These are phyloP conservation scores for Fulvia fulva DNA, from an alignment of 2,329 filamentous ascomycete genomes.

Conservation along the genomic window DNA sequence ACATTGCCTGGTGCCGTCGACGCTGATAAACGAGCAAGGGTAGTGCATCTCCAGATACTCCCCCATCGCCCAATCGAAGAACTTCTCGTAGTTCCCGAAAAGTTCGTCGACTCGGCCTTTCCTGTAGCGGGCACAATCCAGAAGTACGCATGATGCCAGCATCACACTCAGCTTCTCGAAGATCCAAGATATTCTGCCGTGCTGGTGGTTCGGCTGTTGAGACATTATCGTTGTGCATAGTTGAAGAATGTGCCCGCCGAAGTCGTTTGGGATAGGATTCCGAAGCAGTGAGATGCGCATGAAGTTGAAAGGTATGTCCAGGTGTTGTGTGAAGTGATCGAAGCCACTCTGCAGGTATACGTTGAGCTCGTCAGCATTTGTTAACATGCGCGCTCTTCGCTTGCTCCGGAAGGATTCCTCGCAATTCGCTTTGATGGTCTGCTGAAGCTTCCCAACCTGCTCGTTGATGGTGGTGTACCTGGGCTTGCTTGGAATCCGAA, in stretches of 20 bases:
- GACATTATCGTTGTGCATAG: constrained; percentile 43
- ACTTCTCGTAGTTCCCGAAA: constrained; percentile 41
- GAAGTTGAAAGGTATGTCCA: constrained; percentile 51
- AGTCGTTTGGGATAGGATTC: constrained; percentile 45
- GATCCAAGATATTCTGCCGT: constrained; percentile 33
- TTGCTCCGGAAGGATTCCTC: constrained; percentile 42
- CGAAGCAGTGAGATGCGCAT: constrained; percentile 44
- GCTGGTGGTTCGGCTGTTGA: constrained; percentile 30
- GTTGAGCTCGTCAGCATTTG: constrained; percentile 45
- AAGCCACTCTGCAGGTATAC: constrained; percentile 49
- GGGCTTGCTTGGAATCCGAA: constrained; percentile 47
- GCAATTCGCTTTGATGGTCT: constrained; percentile 41
- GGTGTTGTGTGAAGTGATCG: constrained; percentile 46
- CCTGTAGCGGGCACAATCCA: constrained; percentile 43
- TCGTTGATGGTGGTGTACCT: constrained; percentile 48
- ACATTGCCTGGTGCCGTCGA: constrained; percentile 31
- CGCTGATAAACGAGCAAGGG: constrained; percentile 42
- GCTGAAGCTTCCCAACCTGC: constrained; percentile 47
- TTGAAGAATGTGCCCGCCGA: constrained; percentile 50
- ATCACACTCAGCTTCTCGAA: constrained; percentile 46
- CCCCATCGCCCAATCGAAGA: constrained; percentile 42
- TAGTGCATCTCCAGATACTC: constrained; percentile 46
- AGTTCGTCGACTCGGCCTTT: constrained; percentile 37
- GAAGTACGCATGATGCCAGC: constrained; percentile 50
- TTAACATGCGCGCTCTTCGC: constrained; percentile 45